Evolutionary conservation across 2,329 filamentous ascomycete species (phyloP).

Genomic region (Akanthomyces dipterigenus): DNA sequence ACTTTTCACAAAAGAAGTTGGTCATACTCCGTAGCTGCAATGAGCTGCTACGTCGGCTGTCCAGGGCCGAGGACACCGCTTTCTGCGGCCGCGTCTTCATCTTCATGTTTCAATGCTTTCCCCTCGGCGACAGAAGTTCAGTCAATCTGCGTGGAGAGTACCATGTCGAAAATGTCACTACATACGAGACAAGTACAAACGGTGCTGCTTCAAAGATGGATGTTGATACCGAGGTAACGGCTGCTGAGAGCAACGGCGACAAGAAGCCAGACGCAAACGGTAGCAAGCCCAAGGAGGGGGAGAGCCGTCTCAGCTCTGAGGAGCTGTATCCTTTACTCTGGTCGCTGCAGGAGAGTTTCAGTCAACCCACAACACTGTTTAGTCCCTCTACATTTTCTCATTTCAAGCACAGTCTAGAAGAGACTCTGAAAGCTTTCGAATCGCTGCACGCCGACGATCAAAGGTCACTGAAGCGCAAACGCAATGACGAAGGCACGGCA

Average conservation of each 20-base stretch:
- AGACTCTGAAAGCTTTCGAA: slow-evolving; percentile 51
- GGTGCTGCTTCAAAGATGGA: slow-evolving; percentile 48
- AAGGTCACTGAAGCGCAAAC: slow-evolving; percentile 60
- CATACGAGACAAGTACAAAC: slow-evolving; percentile 51
- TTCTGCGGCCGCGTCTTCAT: slow-evolving; percentile 98
- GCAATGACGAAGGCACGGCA: slow-evolving; percentile 49
- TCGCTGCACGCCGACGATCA: slow-evolving; percentile 39
- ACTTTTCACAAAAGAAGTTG: slow-evolving; percentile 77
- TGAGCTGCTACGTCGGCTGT: slow-evolving; percentile 84
- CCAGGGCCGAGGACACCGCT: slow-evolving; percentile 92
- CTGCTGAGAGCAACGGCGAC: slow-evolving; percentile 18
- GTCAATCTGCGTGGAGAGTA: slow-evolving; percentile 96
- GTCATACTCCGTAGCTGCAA: slow-evolving; percentile 93
- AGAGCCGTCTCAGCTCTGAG: slow-evolving; percentile 58
- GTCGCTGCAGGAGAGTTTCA: slow-evolving; percentile 87
- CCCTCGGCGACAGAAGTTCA: slow-evolving; percentile 91
- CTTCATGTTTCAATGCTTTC: slow-evolving; percentile 97
- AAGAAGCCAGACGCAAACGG: slow-evolving; percentile 19
- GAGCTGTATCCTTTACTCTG: slow-evolving; percentile 87
- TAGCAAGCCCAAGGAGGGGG: slow-evolving; percentile 36
- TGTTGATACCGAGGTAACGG: slow-evolving; percentile 47
- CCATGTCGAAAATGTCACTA: slow-evolving; percentile 89
- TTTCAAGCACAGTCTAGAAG: slow-evolving; percentile 72
- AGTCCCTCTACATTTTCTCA: slow-evolving; percentile 63
- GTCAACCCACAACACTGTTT: slow-evolving; percentile 79